Evolutionary conservation across 129 eudicot genomes (phyloP).

Genomic region (Arctium lappa): DNA sequence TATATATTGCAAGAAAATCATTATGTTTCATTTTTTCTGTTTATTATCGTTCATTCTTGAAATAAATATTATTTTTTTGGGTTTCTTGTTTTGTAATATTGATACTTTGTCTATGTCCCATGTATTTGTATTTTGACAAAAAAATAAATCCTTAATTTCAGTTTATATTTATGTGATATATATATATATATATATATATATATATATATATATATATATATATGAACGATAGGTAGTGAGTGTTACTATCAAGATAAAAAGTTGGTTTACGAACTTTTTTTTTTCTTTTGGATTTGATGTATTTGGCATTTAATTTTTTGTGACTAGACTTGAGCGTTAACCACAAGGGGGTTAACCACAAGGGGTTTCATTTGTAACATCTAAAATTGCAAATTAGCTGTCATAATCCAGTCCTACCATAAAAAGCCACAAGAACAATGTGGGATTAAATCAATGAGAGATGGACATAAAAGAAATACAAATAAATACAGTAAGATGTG

Average conservation of each 20-base stretch:
- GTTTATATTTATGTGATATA: neutral
- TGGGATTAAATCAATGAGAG: constrained; percentile 9
- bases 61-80: neutral
- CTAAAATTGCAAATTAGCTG: constrained; percentile 21
- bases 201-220: no score
- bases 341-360: constrained; percentile 21
- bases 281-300: constrained; percentile 11
- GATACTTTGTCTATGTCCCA: neutral
- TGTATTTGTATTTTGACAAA: neutral
- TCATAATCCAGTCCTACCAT: constrained; percentile 17
- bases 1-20: neutral
- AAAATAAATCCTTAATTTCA: neutral
- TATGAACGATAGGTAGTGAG: constrained; percentile 10
- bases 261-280: neutral
- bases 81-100: neutral
- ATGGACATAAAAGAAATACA: neutral
- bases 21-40: neutral
- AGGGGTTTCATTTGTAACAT: constrained; percentile 9
- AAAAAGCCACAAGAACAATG: constrained; percentile 23
- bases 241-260: constrained; percentile 11
- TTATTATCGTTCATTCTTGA: no score
- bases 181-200: no score
- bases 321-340: constrained; percentile 20
- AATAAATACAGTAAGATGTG: neutral
- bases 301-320: constrained; percentile 16